Base-by-base conservation (phyloP, 768 basidiomycete genomes). In the Phlegmacium glaucopus region DNA sequence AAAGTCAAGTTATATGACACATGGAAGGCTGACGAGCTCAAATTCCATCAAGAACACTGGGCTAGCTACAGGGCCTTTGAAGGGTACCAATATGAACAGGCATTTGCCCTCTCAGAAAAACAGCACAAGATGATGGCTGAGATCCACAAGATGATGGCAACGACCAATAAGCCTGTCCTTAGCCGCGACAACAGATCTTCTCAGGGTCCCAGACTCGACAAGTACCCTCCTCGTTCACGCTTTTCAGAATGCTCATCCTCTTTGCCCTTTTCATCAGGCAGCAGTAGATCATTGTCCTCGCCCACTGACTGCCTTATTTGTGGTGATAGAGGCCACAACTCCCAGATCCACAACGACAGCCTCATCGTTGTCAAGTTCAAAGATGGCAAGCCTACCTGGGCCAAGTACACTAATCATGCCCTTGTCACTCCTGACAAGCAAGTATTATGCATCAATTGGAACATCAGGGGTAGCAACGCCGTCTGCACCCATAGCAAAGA, bases 11-110 rank as follows among this genome's bases (percentile, higher is more conserved):
- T 45, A 6, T n/a, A 44, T 39, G 38, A 22, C 18, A 15, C n/a
- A 8, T 15, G n/a, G 38, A 39, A 39, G 15, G 9, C 28, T 10
- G 6, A 47, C 6, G 52, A 54, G 37, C 37, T 44, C 11, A 22
- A 47, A 11, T 35, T 47, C 18, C 44, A 45, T 2, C 39, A 35
- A n/a, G 37, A 44, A 12, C 38, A 44, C n/a, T 30, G 40, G 12
- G 17, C 25, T 11, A 11, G 15, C 3, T 36, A 18, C 13, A 15
- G 17, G 1, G 29, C 13, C 25, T 1, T 48, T 32, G 30, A 8
- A 13, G 9, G 26, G 18, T 17, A 42, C 12, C 18, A 38, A 2
- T 16, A 36, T 1, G 40, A 27, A 22, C 49, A 48, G n/a, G 27
- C 30, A 1, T 11, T 13, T 4, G 26, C 36, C 17, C 45, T 41